Evolutionary conservation across 495 filamentous ascomycete genomes (phyloP).

Genomic region (Podospora conica): DNA sequence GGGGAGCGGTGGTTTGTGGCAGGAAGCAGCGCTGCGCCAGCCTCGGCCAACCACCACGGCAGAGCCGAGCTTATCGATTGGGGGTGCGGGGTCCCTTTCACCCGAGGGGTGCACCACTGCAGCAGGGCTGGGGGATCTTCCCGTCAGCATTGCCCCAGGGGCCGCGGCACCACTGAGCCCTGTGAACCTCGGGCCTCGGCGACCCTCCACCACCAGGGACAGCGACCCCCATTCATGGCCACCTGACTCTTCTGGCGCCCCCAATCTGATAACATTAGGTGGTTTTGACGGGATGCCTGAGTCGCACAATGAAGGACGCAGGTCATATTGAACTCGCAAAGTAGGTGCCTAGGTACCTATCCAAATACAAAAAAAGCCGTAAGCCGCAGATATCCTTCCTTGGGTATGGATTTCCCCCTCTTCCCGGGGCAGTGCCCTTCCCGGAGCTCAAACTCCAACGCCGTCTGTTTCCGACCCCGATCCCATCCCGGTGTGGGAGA

Average conservation of each 20-base stretch:
- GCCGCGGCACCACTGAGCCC: background rate
- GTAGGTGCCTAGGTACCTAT: no score
- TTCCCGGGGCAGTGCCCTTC: no score
- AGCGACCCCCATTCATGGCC: background rate
- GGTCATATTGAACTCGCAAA: no score
- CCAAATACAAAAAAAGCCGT: background rate
- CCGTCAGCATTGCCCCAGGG: background rate
- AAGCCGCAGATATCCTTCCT: background rate
- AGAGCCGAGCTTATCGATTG: conserved; percentile 7
- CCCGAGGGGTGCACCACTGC: background rate
- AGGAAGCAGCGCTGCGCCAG: conserved; percentile 2
- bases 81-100: conserved; percentile 4
- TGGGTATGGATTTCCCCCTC: background rate
- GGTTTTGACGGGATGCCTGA: background rate
- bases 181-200: background rate
- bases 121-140: background rate
- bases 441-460: background rate
- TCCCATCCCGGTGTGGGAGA: background rate
- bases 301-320: background rate
- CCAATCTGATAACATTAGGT: background rate
- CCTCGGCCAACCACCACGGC: background rate
- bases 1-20: conserved; percentile 8
- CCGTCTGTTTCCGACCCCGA: background rate
- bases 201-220: background rate
- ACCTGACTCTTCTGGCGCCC: background rate